Base-by-base conservation (phyloP, 768 basidiomycete species). In the Psilocybe cubensis region DNA sequence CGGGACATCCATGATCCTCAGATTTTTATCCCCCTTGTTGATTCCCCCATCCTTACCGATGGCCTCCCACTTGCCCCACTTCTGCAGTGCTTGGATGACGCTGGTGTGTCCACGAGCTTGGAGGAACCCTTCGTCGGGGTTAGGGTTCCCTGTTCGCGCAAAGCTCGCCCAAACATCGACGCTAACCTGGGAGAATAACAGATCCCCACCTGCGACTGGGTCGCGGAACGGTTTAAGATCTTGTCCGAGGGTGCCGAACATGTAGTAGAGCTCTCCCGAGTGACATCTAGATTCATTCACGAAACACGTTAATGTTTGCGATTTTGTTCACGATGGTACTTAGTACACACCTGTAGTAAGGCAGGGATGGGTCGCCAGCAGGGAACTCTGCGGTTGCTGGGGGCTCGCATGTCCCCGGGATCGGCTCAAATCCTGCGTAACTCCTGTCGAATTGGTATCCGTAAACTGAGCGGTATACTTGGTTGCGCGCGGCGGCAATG, bases 361-460 rank as follows among this genome's bases (percentile, higher is more conserved):
- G 80, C 18, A 76, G 62, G 18, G 68, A 74, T 3, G 79, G 74
- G 56, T 84, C 76, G 12, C 83, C 82, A 50, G 74, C 63, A 0
- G 80, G 82, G 62, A 77, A 77, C 4, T 65, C 72, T 0, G 70
- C 61, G 3, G 75, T 77, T 6, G 71, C 60, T 0, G 81, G 76
- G 0, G 82, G 78, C 12, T 76, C 70, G 60, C 83, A 83, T 0
- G 74, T 71, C 1, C 75, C 76, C 8, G 72, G 68, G 43, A 79
- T 76, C 2, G 80, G 80, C 56, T 76, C 73, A 55, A 75, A 83
- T 1, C 79, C 79, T 17, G 71, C 68, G 47, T 77, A 79, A 54
- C 74, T 77, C 29, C 79, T 65, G 56, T 83, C 79, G 56, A 82
- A 83, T 56, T 80, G 71, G 66, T 82, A 83, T 12, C 75, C 70